Base-by-base conservation (phyloP, 352 stramenopile genomes). In the Globisporangium uncinulatum region DNA sequence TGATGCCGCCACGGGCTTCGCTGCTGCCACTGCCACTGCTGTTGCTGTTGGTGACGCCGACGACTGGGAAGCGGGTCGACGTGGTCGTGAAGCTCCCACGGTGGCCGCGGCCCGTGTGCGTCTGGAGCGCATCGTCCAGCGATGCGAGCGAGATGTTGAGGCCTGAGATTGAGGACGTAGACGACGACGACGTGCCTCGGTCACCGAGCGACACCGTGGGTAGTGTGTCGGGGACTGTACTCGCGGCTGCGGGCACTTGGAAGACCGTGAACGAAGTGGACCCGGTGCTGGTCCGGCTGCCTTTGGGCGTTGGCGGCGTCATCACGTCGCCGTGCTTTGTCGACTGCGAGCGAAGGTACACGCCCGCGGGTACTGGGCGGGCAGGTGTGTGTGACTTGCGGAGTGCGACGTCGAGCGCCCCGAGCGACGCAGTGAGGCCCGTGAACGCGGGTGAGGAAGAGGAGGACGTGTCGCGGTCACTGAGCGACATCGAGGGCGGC, bases 1-100 rank as follows among this genome's bases (percentile, higher is more conserved):
- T 57, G 24, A 76, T 67, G 53, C 80, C 80, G 32, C 74, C 75
- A 29, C 67, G 65, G 19, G 55, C 41, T 36, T 85, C 74, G 29
- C 41, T 49, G 29, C 41, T 19, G 36, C 15, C 51, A 29, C 20
- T 43, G 19, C 20, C 20, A 44, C 34, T 42, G 54, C 21, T 14
- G 19, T 29, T 48, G 20, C 34, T 21, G n/a, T 20, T 50, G 8
- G 20, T 37, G 21, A 11, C 29, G 3, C 34, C 39, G 46, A 45
- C 34, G 10, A 45, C 10, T 24, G 58, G 51, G 17, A 59, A 44
- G 37, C 49, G 32, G 34, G 20, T 54, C n/a, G 49, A 17, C 29
- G 47, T 29, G 44, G 19, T 49, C 47, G 47, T 39, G 47, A 53
- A 14, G 47, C 68, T 78, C 58, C 64, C 73, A 46, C 73, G 70